Percentiles rank a stretch among this genome's conserved stretches.
phyloP scores from a whole-genome alignment of 768 basidiomycete genomes.

The Serendipita indica region DNA sequence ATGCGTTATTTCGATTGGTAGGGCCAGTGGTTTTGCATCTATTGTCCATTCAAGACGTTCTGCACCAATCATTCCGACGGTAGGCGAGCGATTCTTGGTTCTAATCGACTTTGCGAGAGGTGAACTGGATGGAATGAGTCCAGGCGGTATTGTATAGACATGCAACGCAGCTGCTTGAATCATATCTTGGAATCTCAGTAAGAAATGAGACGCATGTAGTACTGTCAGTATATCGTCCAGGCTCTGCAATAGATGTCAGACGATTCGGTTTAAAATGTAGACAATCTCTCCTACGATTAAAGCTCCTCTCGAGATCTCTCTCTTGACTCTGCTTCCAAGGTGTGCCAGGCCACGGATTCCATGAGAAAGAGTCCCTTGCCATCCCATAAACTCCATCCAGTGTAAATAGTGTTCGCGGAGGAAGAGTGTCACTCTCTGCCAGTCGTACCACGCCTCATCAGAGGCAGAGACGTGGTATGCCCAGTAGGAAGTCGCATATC shows the following conservation, averaged over 20 bases:
- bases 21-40: background rate
- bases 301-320: background rate
- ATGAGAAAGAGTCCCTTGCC: background rate
- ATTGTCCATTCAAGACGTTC: background rate
- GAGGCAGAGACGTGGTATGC: background rate
- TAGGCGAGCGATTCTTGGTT: background rate
- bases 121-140: background rate
- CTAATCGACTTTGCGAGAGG: background rate
- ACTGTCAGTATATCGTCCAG: background rate
- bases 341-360: background rate
- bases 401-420: background rate
- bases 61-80: background rate
- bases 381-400: slow-evolving; percentile 6
- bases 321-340: background rate
- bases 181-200: background rate
- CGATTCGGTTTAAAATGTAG: background rate
- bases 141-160: background rate
- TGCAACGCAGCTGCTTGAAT: background rate
- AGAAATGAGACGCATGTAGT: background rate
- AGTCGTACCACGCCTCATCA: background rate
- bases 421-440: background rate
- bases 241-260: background rate
- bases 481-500: slow-evolving; percentile 3
- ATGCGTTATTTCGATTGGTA: background rate
- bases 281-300: background rate